Evolutionary conservation across 2,329 filamentous ascomycete species (phyloP).

Genomic region (Fusarium sp.): DNA sequence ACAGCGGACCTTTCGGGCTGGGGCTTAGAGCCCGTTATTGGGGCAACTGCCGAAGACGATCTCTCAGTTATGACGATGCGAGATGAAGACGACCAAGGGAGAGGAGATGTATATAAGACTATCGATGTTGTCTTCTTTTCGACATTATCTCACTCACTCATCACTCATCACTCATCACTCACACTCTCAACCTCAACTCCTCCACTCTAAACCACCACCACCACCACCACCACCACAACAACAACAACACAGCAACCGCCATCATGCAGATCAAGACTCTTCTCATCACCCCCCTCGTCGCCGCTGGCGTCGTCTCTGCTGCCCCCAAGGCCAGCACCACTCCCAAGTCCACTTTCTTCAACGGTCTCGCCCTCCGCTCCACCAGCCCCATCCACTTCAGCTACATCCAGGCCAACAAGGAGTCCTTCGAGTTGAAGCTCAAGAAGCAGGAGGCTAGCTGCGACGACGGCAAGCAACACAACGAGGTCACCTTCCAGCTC

Average conservation of each 20-base stretch:
- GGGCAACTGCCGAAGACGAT: background rate
- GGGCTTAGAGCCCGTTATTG: background rate
- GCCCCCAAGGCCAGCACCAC: slow-evolving; percentile 30
- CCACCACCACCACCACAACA: background rate
- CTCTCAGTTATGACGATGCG: slow-evolving; percentile 4
- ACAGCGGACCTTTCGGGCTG: background rate
- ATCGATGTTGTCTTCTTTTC: background rate
- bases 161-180: background rate
- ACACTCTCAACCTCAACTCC: background rate
- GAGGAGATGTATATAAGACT: slow-evolving; percentile 26
- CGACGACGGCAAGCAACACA: slow-evolving; percentile 32
- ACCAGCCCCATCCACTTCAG: slow-evolving; percentile 58
- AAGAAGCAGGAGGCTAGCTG: slow-evolving; percentile 59
- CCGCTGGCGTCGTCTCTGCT: slow-evolving; percentile 41
- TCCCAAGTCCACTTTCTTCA: slow-evolving; percentile 51
- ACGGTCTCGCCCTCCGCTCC: slow-evolving; percentile 59
- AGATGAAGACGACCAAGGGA: background rate
- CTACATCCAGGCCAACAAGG: slow-evolving; percentile 53
- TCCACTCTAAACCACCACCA: background rate
- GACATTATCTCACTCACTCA: background rate
- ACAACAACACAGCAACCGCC: slow-evolving; percentile 3
- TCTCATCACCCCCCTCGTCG: slow-evolving; percentile 37
- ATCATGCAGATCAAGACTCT: slow-evolving; percentile 44
- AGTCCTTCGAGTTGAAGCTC: slow-evolving; percentile 55
- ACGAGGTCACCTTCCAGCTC: slow-evolving; percentile 60